Percentiles rank a stretch among this genome's conserved stretches.
phyloP scores from a whole-genome alignment of 2,329 filamentous ascomycete genomes.

The Plectosphaerella sp. region DNA sequence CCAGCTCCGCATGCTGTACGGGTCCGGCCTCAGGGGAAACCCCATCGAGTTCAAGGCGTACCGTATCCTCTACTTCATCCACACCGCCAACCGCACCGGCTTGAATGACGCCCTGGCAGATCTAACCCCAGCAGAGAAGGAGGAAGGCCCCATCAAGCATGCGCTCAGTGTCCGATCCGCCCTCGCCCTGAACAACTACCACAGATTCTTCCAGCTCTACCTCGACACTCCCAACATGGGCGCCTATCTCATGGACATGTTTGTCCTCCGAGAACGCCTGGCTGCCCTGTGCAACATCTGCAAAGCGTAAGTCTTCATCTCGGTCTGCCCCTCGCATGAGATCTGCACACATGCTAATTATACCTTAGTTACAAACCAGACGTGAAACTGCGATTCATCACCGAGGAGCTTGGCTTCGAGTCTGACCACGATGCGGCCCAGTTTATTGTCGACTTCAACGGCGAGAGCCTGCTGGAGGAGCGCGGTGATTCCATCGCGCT shows the following conservation, averaged over 20 bases:
- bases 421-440: conserved; percentile 85
- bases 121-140: conserved; percentile 97
- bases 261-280: conserved; percentile 88
- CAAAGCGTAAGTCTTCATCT: conserved; percentile 71
- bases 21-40: conserved; percentile 80
- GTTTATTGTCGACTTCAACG: conserved; percentile 80
- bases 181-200: conserved; percentile 90
- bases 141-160: conserved; percentile 79
- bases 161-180: conserved; percentile 88
- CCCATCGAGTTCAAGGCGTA: conserved; percentile 97
- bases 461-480: conserved; percentile 72
- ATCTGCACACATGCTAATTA: conserved; percentile 36
- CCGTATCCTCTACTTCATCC: conserved; percentile 98
- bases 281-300: conserved; percentile 88
- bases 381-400: conserved; percentile 84
- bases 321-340: not conserved
- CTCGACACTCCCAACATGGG: conserved; percentile 95
- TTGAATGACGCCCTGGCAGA: conserved; percentile 98
- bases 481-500: conserved; percentile 70
- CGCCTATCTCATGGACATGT: conserved; percentile 98
- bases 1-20: conserved; percentile 88
- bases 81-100: conserved; percentile 95
- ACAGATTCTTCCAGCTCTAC: conserved; percentile 96
- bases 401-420: conserved; percentile 93
- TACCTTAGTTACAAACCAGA: conserved; percentile 79